Evolutionary conservation across 2,329 filamentous ascomycete genomes (phyloP), one percentile per base, ranked within the genome.

Genomic region (Dryadomyces quercivorus): DNA sequence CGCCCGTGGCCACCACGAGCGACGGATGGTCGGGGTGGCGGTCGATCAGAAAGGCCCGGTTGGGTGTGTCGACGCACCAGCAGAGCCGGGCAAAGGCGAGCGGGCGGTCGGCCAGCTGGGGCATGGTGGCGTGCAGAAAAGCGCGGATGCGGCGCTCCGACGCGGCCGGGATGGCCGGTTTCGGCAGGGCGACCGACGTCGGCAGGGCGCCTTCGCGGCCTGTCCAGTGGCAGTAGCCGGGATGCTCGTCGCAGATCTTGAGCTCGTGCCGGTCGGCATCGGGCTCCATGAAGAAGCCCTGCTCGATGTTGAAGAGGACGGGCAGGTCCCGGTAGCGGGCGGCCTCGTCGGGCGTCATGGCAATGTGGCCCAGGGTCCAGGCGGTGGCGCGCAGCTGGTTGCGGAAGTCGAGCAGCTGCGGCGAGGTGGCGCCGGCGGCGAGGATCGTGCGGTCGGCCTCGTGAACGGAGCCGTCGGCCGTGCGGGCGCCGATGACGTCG

Each of bases 201-300:
- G 26, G 26, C 26, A 31, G 8, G 8, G 26, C 4, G 8, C 26
- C 8, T 8, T 31, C 8, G 26, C 8, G 4, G 26, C 26, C 26
- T 31, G 26, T 31, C 26, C 26, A 31, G 26, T 31, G 4, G 26
- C 26, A 31, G 26, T 31, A 31, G 26, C 26, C 26, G 8, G 26
- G 26, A 42, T 51, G 50, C 40, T 51, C 50, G 38, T 51, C 50
- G 50, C 50, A 51, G 2, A 51, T 31, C 22, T 51, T 51, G 38
- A 51, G 50, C 50, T 51, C 50, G 50, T 51, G 50, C 6, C 18
- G 34, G 50, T 44, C 50, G 38, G 26, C 50, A 40, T 51, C 50
- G 4, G 50, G 50, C 50, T 51, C 50, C 50, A 51, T 51, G 50
- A 51, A 51, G 40, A 51, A 51, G 38, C 50, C 50, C 50, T 51